Conservation (phyloP, 805 yeast species). For the Yarrowia phangngaensis region DNA sequence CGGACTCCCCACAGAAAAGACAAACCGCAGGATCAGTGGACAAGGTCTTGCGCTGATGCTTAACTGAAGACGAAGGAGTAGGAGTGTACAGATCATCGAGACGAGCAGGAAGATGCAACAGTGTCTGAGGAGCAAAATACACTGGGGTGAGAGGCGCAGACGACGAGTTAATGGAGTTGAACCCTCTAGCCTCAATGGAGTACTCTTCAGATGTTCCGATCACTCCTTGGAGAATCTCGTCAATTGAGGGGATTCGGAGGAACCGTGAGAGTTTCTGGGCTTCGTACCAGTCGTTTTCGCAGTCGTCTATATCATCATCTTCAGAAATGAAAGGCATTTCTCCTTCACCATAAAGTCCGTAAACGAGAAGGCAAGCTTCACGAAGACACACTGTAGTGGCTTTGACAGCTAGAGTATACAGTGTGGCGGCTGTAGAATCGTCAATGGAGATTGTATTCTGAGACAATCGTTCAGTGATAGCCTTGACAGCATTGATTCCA, state of each 20-base stretch:
- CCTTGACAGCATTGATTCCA: constrained; percentile 13
- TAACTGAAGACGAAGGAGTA: constrained; percentile 11
- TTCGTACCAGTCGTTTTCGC: constrained; percentile 43
- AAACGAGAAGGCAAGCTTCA: constrained; percentile 54
- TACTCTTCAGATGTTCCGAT: constrained; percentile 1
- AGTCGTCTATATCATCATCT: constrained; percentile 28
- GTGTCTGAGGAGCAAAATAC: constrained; percentile 5
- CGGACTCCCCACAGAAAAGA: constrained; percentile 63
- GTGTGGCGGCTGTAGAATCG: constrained; percentile 15
- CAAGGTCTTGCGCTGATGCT: constrained; percentile 19
- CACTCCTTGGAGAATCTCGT: constrained; percentile 29
- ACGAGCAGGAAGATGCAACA: constrained; percentile 58
- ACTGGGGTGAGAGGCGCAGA: constrained; percentile 12
- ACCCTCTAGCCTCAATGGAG: constrained; percentile 1
- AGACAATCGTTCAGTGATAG: constrained; percentile 23
- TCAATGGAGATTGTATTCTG: constrained; percentile 27
- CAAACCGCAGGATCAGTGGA: constrained; percentile 78
- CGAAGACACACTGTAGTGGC: constrained; percentile 63
- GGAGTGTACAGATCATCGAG: constrained; percentile 64
- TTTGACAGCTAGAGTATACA: constrained; percentile 55
- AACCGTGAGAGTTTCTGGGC: constrained; percentile 52
- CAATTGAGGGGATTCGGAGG: constrained; percentile 45
- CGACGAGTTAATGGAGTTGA: constrained; percentile 3
- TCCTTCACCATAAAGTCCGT: constrained; percentile 50
- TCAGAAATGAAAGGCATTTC: constrained; percentile 37